phyloP scores from a whole-genome alignment of 495 filamentous ascomycete species.

The Chaetomidium leptoderma region DNA sequence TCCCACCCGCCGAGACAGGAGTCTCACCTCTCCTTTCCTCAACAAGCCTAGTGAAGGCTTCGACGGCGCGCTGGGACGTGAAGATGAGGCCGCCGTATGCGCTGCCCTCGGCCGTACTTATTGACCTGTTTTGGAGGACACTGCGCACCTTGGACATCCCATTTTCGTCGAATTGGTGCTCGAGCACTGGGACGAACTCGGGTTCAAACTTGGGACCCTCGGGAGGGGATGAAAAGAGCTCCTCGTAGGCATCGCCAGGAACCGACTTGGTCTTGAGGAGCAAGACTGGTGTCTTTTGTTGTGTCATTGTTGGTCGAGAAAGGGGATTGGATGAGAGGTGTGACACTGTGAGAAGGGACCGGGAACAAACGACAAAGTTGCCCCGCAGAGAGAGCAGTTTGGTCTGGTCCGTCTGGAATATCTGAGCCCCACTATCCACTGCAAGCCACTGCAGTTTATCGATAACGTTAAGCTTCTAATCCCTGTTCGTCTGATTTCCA shows the following conservation, averaged over 20 bases:
- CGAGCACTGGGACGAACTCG: conserved; percentile 77
- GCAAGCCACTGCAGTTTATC: too few relatives aligned
- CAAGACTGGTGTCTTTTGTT: conserved; percentile 54
- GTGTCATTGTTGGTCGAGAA: conserved; percentile 9
- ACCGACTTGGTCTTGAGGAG: conserved; percentile 83
- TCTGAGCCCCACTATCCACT: too few relatives aligned
- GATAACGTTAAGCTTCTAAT: not conserved
- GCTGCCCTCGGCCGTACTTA: conserved; percentile 29
- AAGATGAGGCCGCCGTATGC: conserved; percentile 84
- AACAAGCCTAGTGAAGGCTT: conserved; percentile 72
- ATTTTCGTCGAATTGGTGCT: conserved; percentile 55
- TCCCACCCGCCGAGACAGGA: conserved; percentile 9
- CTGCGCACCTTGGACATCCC: conserved; percentile 39
- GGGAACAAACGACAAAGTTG: not conserved
- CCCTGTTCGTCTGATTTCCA: conserved; percentile 5
- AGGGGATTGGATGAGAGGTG: not conserved
- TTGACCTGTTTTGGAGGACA: conserved; percentile 34
- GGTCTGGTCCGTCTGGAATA: not conserved
- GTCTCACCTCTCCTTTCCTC: conserved; percentile 40
- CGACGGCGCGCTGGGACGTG: conserved; percentile 90
- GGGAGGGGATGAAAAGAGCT: conserved; percentile 55
- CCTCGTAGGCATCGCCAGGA: conserved; percentile 74
- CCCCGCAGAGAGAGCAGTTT: not conserved
- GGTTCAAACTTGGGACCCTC: conserved; percentile 52
- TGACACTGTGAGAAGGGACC: not conserved